Base-by-base conservation (phyloP, 1,139 yeast genomes). In the Cylindricascospora bacillispora region DNA sequence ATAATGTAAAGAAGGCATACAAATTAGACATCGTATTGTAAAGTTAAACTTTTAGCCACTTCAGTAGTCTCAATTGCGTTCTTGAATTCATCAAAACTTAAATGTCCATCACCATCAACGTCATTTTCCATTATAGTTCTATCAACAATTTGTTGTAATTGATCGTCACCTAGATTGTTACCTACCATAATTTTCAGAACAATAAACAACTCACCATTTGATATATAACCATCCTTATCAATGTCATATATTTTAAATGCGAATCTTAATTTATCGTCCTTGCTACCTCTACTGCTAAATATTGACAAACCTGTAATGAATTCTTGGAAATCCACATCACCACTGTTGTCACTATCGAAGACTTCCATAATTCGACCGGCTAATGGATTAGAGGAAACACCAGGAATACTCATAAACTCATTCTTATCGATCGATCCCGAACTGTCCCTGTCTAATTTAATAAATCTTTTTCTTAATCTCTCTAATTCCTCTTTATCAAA, bases 171-270 rank as follows among this genome's bases (percentile, higher is more conserved):
- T 35, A 92, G 60, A 48, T 89, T 86, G 45, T 74, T 78, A 3
- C 97, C 98, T 24, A 89, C 98, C 98, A 92, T 92, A 74, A 83
- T 81, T 57, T 89, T 82, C 62, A 92, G 65, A 26, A 92, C 97
- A 28, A 89, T 67, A 49, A 78, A 92, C 35, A 92, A 59, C 56
- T 92, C 99, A 14, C 98, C 98, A 49, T 89, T 89, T 4, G 95
- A 86, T 27, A 92, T 82, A 49, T 54, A 85, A 0, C 98, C 98
- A 52, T 92, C 99, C 33, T 86, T 67, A 55, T 92, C 99, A 40
- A 92, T 85, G 51, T 92, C 99, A 50, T 89, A 92, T 13, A 92
- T 83, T 49, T 76, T 81, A 59, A 92, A 92, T 15, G 95, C 93
- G 63, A 92, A 89, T 50, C 64, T 65, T 39, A 89, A 64, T 56